Base-by-base conservation (phyloP, 2,329 filamentous ascomycete genomes). In the Coleophoma cylindrospora region DNA sequence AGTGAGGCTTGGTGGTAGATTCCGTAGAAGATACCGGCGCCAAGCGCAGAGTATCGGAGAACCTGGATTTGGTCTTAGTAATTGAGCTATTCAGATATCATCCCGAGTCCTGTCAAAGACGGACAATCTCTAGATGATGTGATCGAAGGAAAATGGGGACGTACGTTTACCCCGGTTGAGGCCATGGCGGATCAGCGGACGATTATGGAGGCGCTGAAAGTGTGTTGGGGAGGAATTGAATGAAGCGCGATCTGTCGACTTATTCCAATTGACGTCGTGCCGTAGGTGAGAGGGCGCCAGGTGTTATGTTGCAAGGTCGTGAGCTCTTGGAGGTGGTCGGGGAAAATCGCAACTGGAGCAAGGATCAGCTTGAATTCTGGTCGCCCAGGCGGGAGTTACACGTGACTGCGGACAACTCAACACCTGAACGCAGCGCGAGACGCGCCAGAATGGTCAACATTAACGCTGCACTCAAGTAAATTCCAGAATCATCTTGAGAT, bases 21-120 rank as follows among this genome's bases (percentile, higher is more conserved):
- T 71, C 94, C 94, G 78, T 99, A 99, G 75, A 96, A 86, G 69
- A 97, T 76, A 70, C 94, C 94, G 66, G 90, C 79, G 67, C 85
- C 88, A 61, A 99, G 88, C 69, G 91, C 91, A 68, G 91, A 92
- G 81, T 92, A 99, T 75, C 94, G 91, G 72, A 97, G 83, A 72
- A 99, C 92, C 94, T 99, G 72, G 19, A 57, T 27, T 27, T 27
- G 9, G 27, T 27, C 27, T 27, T 27, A 27, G 27, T 27, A 27
- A 27, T 27, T 3, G 27, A 3, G 27, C 27, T 6, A 10, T 27
- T 27, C 27, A 27, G 4, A 3, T 27, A 27, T 27, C 27, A 27
- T 27, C 4, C 27, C 27, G 27, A 27, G 27, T 27, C 27, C 27
- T 7, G 27, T 27, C 27, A 8, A 27, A 27, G 27, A 27, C 27